These are phyloP conservation scores for Paramecium biaurelia DNA, from an alignment of 73 alveolate species.

Conservation along the genomic window DNA sequence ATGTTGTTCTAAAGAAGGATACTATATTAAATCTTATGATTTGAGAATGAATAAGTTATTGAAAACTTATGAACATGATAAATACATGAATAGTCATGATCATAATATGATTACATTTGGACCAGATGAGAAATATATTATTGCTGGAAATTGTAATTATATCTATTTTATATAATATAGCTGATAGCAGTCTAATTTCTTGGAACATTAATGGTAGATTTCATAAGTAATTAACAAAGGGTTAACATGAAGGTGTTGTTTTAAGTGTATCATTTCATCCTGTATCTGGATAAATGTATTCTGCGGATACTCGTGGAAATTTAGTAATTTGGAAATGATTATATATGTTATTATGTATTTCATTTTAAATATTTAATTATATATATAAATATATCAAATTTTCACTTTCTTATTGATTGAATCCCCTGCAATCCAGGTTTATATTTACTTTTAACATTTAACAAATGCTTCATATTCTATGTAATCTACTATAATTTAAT, in stretches of 20 bases:
- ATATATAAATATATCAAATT: background rate
- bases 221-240: background rate
- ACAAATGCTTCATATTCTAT: background rate
- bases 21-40: slow-evolving; percentile 30
- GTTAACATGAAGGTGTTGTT: slow-evolving; percentile 48
- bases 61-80: slow-evolving; percentile 48
- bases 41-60: slow-evolving; percentile 49
- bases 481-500: background rate
- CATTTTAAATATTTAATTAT: background rate
- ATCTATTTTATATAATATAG: background rate
- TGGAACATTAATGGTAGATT: background rate
- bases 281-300: slow-evolving; percentile 54
- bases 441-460: background rate
- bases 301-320: slow-evolving; percentile 62
- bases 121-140: slow-evolving; percentile 60
- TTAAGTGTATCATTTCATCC: slow-evolving; percentile 49
- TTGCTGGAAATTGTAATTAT: background rate
- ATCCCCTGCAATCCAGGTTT: slow-evolving; percentile 17
- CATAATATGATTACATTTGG: slow-evolving; percentile 53
- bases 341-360: background rate
- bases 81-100: slow-evolving; percentile 51
- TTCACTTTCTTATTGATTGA: background rate
- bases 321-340: slow-evolving; percentile 60
- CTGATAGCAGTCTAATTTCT: slow-evolving; percentile 27
- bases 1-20: slow-evolving; percentile 54